These are phyloP conservation scores for Podospora comata DNA, from an alignment of 495 filamentous ascomycete species.

Conservation along the genomic window DNA sequence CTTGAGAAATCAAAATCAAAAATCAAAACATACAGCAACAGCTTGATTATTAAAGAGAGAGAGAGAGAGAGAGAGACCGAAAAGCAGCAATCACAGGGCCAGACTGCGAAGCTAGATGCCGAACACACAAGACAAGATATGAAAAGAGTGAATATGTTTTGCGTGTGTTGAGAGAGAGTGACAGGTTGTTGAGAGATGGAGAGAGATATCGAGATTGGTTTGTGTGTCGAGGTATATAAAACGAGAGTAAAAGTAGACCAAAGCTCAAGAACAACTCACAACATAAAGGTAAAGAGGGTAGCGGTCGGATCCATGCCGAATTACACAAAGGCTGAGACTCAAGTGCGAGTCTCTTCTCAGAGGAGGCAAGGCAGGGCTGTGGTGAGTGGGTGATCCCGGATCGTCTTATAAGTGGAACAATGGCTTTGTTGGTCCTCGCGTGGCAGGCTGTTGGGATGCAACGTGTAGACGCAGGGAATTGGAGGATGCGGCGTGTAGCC, in stretches of 20 bases:
- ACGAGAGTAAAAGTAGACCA: constrained; percentile 40
- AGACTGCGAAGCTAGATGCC: constrained; percentile 18
- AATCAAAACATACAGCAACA: constrained; percentile 16
- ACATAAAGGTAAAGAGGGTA: constrained; percentile 70
- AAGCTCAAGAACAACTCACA: constrained; percentile 52
- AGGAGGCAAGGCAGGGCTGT: not conserved
- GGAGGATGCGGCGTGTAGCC: constrained; percentile 25
- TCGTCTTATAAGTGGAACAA: constrained; percentile 29
- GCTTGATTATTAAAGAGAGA: constrained; percentile 8
- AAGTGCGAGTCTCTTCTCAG: constrained; percentile 21
- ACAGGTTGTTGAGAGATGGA: constrained; percentile 11
- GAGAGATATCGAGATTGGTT: constrained; percentile 18
- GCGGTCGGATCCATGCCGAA: constrained; percentile 61
- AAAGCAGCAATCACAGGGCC: constrained; percentile 21
- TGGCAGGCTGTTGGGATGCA: constrained; percentile 1
- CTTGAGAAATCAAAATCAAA: not conserved
- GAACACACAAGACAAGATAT: constrained; percentile 6
- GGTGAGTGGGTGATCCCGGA: constrained; percentile 6
- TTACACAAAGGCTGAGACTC: constrained; percentile 6
- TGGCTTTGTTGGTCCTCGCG: not conserved
- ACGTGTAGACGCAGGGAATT: constrained; percentile 18
- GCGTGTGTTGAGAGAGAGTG: constrained; percentile 9
- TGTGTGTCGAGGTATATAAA: constrained; percentile 44
- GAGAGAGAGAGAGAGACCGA: constrained; percentile 14
- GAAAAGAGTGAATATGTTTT: constrained; percentile 4